Conservation (phyloP, 495 filamentous ascomycete genomes). For the Beverwykella pulmonaria region DNA sequence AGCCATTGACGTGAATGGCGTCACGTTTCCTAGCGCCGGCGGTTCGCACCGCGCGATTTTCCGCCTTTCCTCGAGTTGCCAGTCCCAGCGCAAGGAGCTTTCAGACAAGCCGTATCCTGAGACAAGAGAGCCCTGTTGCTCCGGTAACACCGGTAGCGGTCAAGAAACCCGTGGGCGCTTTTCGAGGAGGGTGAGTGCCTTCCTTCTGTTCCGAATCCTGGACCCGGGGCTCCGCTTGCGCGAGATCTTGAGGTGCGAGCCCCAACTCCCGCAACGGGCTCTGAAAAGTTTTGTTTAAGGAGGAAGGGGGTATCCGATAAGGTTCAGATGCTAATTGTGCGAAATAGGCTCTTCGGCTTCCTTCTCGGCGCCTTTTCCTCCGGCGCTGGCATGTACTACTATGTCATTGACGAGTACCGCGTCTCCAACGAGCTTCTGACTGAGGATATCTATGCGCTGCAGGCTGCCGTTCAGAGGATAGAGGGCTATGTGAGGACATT, state of each 20-base stretch:
- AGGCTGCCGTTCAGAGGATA: conserved; percentile 82
- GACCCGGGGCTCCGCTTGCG: background rate
- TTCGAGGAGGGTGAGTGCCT: conserved; percentile 81
- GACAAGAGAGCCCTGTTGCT: conserved; percentile 27
- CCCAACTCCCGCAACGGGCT: background rate
- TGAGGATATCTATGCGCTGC: conserved; percentile 93
- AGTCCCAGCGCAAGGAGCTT: conserved; percentile 21
- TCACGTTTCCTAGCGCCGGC: conserved; percentile 51
- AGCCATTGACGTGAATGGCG: conserved; percentile 47
- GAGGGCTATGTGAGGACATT: conserved; percentile 78
- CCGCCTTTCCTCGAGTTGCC: conserved; percentile 18
- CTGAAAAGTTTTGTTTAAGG: background rate
- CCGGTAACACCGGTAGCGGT: conserved; percentile 55
- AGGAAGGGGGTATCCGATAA: background rate
- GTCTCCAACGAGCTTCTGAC: conserved; percentile 91
- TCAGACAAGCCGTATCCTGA: conserved; percentile 24
- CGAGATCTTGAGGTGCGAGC: background rate
- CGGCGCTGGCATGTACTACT: conserved; percentile 83
- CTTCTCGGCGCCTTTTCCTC: conserved; percentile 80
- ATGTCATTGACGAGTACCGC: conserved; percentile 89
- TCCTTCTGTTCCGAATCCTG: conserved; percentile 4
- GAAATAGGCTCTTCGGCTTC: conserved; percentile 83
- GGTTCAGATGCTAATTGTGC: background rate
- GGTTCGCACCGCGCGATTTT: conserved; percentile 28
- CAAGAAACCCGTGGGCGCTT: conserved; percentile 84